Evolutionary conservation across 2,329 filamentous ascomycete genomes (phyloP).

Genomic region (Xylariales sp.): DNA sequence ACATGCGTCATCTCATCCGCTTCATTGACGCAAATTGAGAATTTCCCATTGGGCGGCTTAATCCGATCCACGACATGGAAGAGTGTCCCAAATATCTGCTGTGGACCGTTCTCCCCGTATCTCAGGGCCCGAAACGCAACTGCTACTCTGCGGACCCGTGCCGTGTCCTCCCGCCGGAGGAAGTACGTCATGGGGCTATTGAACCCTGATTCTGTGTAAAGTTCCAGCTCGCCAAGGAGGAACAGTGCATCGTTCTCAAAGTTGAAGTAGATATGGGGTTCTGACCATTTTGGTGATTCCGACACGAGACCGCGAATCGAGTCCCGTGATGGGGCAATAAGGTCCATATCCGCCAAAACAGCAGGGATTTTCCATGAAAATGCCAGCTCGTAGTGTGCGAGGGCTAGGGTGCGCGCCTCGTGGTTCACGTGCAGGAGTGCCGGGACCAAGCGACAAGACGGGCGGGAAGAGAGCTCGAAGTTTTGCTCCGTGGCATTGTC

Average conservation of each 20-base stretch:
- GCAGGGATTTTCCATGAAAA: slow-evolving; percentile 43
- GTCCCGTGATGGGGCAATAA: neutral
- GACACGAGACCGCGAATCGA: neutral
- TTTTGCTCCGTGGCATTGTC: slow-evolving; percentile 8
- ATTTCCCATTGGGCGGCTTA: slow-evolving; percentile 18
- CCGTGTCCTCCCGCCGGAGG: slow-evolving; percentile 36
- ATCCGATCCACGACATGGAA: slow-evolving; percentile 41
- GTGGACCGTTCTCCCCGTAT: slow-evolving; percentile 35
- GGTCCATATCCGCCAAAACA: slow-evolving; percentile 23
- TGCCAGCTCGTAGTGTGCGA: slow-evolving; percentile 39
- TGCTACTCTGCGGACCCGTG: slow-evolving; percentile 38
- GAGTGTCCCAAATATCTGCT: slow-evolving; percentile 42
- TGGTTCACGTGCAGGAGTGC: slow-evolving; percentile 39
- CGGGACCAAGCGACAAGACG: slow-evolving; percentile 27
- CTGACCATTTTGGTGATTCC: slow-evolving; percentile 28
- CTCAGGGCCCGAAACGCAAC: slow-evolving; percentile 40
- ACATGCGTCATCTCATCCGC: slow-evolving; percentile 28
- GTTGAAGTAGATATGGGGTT: slow-evolving; percentile 42
- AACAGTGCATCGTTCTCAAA: slow-evolving; percentile 42
- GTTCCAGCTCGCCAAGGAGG: slow-evolving; percentile 44
- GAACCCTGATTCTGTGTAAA: slow-evolving; percentile 41
- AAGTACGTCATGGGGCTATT: slow-evolving; percentile 46
- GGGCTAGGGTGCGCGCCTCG: slow-evolving; percentile 38
- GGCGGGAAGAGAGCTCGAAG: slow-evolving; percentile 14
- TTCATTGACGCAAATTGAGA: slow-evolving; percentile 38